Evolutionary conservation across 148 eudicot genomes (phyloP).

Genomic region (Pharnaceum exiguum): DNA sequence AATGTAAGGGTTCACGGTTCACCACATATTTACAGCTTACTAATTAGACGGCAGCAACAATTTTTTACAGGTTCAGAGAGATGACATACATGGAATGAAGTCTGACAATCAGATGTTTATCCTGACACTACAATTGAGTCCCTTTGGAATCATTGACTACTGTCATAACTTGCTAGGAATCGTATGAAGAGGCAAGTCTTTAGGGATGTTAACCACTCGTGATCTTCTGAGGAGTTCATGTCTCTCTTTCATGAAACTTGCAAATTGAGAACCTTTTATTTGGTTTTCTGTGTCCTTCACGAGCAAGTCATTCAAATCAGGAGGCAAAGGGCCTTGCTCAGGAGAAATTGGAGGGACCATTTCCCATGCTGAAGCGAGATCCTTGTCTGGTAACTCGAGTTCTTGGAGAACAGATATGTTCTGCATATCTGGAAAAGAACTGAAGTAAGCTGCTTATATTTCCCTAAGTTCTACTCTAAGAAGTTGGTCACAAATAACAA

Average conservation of each 20-base stretch:
- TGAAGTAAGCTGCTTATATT: conserved; percentile 5
- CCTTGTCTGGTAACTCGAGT: conserved; percentile 63
- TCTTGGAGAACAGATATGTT: conserved; percentile 48
- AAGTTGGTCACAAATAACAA: background rate
- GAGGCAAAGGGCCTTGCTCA: conserved; percentile 50
- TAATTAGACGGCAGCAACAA: too few species aligned
- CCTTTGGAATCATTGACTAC: background rate
- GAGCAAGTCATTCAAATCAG: conserved; percentile 20
- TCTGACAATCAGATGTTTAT: background rate
- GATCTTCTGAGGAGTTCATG: conserved; percentile 39
- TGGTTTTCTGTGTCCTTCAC: conserved; percentile 31
- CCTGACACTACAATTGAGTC: background rate
- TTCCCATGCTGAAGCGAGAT: conserved; percentile 78
- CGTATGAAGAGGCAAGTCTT: conserved; percentile 27
- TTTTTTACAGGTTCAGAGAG: too few species aligned
- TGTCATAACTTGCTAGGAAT: conserved; percentile 73
- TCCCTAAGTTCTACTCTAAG: background rate
- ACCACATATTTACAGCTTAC: too few species aligned
- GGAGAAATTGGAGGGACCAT: conserved; percentile 73
- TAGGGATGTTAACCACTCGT: conserved; percentile 26
- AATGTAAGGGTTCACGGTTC: too few species aligned
- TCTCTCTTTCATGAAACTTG: conserved; percentile 70
- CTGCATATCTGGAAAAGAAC: conserved; percentile 45
- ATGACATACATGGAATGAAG: too few species aligned
- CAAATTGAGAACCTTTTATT: conserved; percentile 75